Base-by-base conservation (phyloP, 2,329 filamentous ascomycete genomes). In the Sporothrix sp. region DNA sequence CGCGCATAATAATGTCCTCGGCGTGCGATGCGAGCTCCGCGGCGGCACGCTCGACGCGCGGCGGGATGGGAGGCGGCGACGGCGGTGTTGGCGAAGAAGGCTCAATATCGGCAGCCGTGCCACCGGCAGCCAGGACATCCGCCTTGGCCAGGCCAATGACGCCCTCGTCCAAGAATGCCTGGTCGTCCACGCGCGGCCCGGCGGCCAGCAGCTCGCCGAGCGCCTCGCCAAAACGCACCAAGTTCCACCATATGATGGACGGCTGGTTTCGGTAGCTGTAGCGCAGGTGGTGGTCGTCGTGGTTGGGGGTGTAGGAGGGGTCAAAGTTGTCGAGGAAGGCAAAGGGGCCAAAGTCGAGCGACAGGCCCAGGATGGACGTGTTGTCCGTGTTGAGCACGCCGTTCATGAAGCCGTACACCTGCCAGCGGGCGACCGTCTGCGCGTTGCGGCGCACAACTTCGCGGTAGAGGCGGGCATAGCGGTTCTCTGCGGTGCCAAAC, bases 361-460 rank as follows among this genome's bases (percentile, higher is more conserved):
- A 91, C 0, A 98, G 70, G 0, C 93, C 93, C 50, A 82, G 82
- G 46, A 98, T 77, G 0, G 89, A 95, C 0, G 93, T 98, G 65
- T 98, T 98, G 64, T 98, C 93, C 0, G 93, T 97, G 67, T 98
- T 98, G 52, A 98, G 73, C 4, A 98, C 93, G 40, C 93, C 93
- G 61, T 98, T 98, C 76, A 95, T 97, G 70, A 98, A 98, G n/a
- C 88, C 93, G 62, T 97, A 97, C 0, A 88, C 89, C 70, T 98
- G 94, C 91, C 93, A 97, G 58, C 84, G 79, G 10, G 93, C 93
- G 2, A 97, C 90, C 0, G 86, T 94, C 52, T 76, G 74, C 1
- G 93, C 93, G 62, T 96, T 98, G 28, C 87, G 79, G 37, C 88
- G 81, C 4, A 82, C 82, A 51, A 98, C 82, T 61, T 95, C 89